Evolutionary conservation across 768 basidiomycete species (phyloP).

Genomic region (Xanthoconium purpureum): DNA sequence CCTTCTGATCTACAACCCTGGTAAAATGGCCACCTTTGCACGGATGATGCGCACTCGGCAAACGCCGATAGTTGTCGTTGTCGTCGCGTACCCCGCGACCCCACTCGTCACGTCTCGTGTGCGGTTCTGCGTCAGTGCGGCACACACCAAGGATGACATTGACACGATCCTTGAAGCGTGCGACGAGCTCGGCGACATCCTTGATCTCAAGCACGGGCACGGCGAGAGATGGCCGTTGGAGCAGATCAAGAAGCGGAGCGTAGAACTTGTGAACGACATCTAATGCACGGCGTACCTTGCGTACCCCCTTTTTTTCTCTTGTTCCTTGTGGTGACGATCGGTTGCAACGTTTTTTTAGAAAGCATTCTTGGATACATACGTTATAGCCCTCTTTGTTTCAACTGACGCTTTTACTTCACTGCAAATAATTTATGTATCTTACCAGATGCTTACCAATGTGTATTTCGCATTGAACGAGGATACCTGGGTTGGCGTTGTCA

Average conservation of each 20-base stretch:
- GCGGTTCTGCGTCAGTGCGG: slow-evolving; percentile 89
- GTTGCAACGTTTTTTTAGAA: slow-evolving; percentile 4
- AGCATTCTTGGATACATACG: slow-evolving; percentile 25
- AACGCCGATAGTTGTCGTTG: slow-evolving; percentile 84
- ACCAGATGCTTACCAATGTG: slow-evolving; percentile 6
- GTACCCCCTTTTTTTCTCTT: background rate
- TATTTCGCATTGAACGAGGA: background rate
- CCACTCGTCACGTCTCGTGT: slow-evolving; percentile 85
- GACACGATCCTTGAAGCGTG: slow-evolving; percentile 82
- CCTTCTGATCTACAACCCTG: slow-evolving; percentile 86
- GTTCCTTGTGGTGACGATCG: background rate
- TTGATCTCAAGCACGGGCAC: slow-evolving; percentile 84
- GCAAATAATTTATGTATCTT: slow-evolving; percentile 28
- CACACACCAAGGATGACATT: slow-evolving; percentile 97
- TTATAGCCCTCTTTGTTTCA: slow-evolving; percentile 6
- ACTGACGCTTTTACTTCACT: slow-evolving; percentile 19
- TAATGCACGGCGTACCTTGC: slow-evolving; percentile 4
- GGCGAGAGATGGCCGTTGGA: slow-evolving; percentile 78
- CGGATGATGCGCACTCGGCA: slow-evolving; percentile 76
- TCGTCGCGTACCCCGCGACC: slow-evolving; percentile 89
- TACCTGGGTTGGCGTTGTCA: background rate
- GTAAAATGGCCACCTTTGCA: slow-evolving; percentile 91
- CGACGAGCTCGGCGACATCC: slow-evolving; percentile 85
- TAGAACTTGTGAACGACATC: slow-evolving; percentile 60
- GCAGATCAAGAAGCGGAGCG: slow-evolving; percentile 65